Percentiles rank a stretch among this genome's conserved stretches.
Conservation (phyloP, 768 basidiomycete species). For the Pulveroboletus frians region DNA sequence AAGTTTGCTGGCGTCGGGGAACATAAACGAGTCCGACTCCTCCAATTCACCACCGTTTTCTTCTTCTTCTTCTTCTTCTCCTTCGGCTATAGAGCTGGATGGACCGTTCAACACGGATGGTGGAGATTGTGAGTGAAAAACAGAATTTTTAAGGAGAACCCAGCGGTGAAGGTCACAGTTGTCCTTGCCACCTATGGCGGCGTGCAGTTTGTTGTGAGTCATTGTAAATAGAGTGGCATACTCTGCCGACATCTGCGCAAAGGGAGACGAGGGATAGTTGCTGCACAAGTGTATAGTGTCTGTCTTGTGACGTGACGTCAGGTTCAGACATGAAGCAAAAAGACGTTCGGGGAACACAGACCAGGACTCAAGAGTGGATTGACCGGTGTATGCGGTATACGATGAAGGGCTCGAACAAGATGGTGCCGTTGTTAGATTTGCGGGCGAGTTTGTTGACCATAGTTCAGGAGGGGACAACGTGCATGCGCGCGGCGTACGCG, state of each 20-base stretch:
- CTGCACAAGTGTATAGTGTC: conserved; percentile 12
- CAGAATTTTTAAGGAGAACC: conserved; percentile 85
- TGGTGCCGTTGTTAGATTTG: conserved; percentile 79
- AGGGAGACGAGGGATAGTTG: conserved; percentile 7
- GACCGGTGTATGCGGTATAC: conserved; percentile 79
- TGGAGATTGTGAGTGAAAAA: conserved; percentile 49
- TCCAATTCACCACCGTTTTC: conserved; percentile 40
- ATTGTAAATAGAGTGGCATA: conserved; percentile 49
- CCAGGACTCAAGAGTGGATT: conserved; percentile 21
- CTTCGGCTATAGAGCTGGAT: conserved; percentile 32
- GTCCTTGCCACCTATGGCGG: conserved; percentile 57
- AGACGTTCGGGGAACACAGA: conserved; percentile 9
- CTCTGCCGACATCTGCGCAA: conserved; percentile 44
- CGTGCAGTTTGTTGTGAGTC: conserved; percentile 71
- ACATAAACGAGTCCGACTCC: conserved; percentile 70
- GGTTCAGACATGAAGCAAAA: not conserved
- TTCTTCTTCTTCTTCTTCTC: conserved; percentile 54
- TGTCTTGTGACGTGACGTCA: conserved; percentile 13
- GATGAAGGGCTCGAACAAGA: conserved; percentile 82
- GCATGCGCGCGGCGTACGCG: conserved; percentile 23
- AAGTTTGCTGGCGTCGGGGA: conserved; percentile 67
- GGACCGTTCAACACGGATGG: conserved; percentile 23
- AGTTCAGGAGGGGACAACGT: conserved; percentile 35
- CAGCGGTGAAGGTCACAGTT: conserved; percentile 76
- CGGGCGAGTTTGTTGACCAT: conserved; percentile 85